Base-by-base conservation (phyloP, 805 yeast species). In the Hanseniaspora clermontiae region DNA sequence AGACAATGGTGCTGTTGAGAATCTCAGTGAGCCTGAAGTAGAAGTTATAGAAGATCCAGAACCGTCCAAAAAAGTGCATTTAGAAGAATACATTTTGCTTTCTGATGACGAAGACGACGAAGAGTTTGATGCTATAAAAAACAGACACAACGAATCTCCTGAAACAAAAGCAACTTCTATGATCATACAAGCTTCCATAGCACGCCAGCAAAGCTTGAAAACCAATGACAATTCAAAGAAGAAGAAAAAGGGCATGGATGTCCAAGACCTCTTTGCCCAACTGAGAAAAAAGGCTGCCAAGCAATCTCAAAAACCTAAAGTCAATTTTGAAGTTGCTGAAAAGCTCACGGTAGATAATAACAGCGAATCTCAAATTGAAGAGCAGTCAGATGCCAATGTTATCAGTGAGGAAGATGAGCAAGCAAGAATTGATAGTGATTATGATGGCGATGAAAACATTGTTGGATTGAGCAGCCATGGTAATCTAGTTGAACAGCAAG, bases 361-460 rank as follows among this genome's bases (percentile, higher is more conserved):
- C 5, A 11, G 17, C 12, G 14, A 32, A 9, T 14, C 1, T 27
- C 12, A 45, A 45, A 7, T 12, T 14, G 19, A 43, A 19, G 20
- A 39, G 5, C 36, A 32, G 10, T 60, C 62, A 1, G 64, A 61
- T 12, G 58, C 59, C 2, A 65, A 62, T 4, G 51, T 48, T 5
- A 60, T 58, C 11, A 46, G 49, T 32, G 64, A 59, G 8, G 59
- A 54, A 2, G 63, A 57, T 12, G 32, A 46, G n/a, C 55, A 52
- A 27, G 38, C n/a, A 14, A 27, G 39, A 6, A 17, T 37, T 12
- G 46, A 49, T 12, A 49, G 37, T 17, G 52, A 49, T 27, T 24
- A 37, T 17, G 45, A 38, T 39, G 52, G 37, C 11, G 45, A 49
- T 49, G 17, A 17, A 17, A n/a, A 24, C 14, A 14, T n/a, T 24